A percentile compares a stretch with the other conserved stretches of the same genome.
These are phyloP conservation scores for Narthecium ossifragum DNA, from an alignment of 106 monocot species.

Conservation along the genomic window DNA sequence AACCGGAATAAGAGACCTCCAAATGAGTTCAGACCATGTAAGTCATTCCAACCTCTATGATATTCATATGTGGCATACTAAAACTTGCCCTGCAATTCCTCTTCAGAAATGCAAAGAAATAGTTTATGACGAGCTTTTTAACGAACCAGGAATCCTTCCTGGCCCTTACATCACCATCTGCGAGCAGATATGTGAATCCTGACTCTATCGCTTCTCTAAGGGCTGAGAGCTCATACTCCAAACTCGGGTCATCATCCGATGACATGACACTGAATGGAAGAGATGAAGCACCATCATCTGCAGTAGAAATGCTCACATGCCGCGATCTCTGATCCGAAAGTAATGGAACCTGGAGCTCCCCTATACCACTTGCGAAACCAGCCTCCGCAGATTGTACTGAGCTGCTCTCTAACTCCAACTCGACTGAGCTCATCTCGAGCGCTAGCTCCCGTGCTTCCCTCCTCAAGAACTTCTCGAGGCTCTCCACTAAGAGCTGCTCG, in stretches of 20 bases:
- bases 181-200: slow-evolving; percentile 78
- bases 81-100: slow-evolving; percentile 74
- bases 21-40: slow-evolving; percentile 58
- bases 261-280: slow-evolving; percentile 44
- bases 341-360: slow-evolving; percentile 52
- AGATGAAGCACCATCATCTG: slow-evolving; percentile 1
- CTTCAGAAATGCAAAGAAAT: slow-evolving; percentile 77
- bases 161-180: slow-evolving; percentile 79
- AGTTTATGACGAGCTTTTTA: slow-evolving; percentile 81
- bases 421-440: slow-evolving; percentile 28
- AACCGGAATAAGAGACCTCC: too few relatives aligned
- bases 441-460: slow-evolving; percentile 68
- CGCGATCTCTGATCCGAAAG: slow-evolving; percentile 19
- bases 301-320: neutral
- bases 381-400: slow-evolving; percentile 19
- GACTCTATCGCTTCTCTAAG: slow-evolving; percentile 77
- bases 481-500: slow-evolving; percentile 69
- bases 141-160: slow-evolving; percentile 70
- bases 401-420: slow-evolving; percentile 18
- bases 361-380: slow-evolving; percentile 5
- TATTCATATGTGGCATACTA: slow-evolving; percentile 70
- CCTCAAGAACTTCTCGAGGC: slow-evolving; percentile 69
- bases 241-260: slow-evolving; percentile 47
- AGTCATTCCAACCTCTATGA: slow-evolving; percentile 75
- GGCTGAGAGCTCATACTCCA: slow-evolving; percentile 76